Percentiles rank a stretch among this genome's conserved stretches.
Conservation (phyloP, 495 filamentous ascomycete species). For the Neurospora pannonica region DNA sequence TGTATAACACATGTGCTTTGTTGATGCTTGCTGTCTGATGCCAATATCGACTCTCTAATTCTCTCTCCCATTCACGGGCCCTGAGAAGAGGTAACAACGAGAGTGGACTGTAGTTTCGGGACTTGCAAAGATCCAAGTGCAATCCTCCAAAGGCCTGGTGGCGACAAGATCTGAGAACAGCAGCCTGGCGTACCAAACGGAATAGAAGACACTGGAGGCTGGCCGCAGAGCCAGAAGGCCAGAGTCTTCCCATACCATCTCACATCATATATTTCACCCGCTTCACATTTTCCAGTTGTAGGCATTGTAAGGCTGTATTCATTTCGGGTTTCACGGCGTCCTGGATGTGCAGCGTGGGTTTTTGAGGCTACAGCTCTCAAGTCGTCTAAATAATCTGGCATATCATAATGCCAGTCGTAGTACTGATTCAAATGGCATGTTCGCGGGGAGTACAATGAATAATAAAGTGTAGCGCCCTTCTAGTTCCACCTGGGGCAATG, state of each 20-base stretch:
- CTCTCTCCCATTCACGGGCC: not conserved
- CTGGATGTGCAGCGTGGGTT: not conserved
- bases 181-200: not conserved
- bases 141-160: not conserved
- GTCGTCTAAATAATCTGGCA: not conserved
- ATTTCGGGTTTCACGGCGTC: not conserved
- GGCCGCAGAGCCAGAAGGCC: not conserved
- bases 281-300: not conserved
- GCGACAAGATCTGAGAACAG: not conserved
- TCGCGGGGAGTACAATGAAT: not conserved
- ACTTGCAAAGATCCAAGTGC: not conserved
- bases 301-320: not conserved
- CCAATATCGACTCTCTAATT: not conserved
- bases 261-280: not conserved
- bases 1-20: not conserved
- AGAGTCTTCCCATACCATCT: not conserved
- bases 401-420: not conserved
- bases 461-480: not conserved
- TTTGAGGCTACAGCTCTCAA: fast-evolving
- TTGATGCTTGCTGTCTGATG: not conserved
- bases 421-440: not conserved
- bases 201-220: not conserved
- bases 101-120: not conserved
- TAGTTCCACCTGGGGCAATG: not conserved
- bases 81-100: not conserved